Percentiles rank a stretch among this genome's conserved stretches.
phyloP scores from a whole-genome alignment of 306 rosid genomes.

The Vicia sativa region DNA sequence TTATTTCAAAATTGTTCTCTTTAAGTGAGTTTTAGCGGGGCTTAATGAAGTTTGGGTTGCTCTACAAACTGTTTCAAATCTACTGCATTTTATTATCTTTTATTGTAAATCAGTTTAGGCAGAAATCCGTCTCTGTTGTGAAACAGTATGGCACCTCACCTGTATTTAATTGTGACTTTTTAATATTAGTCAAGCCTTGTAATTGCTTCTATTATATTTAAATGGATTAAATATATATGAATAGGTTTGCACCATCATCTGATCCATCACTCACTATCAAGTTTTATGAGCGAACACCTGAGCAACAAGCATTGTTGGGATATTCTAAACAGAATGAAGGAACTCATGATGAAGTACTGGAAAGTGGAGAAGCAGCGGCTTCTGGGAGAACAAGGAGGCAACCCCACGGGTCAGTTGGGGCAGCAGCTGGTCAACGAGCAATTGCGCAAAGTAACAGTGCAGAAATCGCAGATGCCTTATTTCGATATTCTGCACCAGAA shows the following conservation, averaged over 20 bases:
- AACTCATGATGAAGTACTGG: slow-evolving; percentile 42
- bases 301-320: slow-evolving; percentile 85
- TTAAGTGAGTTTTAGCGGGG: slow-evolving; percentile 27
- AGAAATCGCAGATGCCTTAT: slow-evolving; percentile 84
- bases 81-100: not conserved
- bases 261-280: slow-evolving; percentile 80
- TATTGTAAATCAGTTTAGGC: slow-evolving; percentile 9
- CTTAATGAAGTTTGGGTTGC: slow-evolving; percentile 6
- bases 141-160: slow-evolving; percentile 24
- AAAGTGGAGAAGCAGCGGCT: slow-evolving; percentile 43
- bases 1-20: not conserved
- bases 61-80: not conserved
- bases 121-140: slow-evolving; percentile 18
- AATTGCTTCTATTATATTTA: slow-evolving; percentile 30
- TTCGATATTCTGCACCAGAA: slow-evolving; percentile 90
- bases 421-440: slow-evolving; percentile 84
- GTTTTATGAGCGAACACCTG: slow-evolving; percentile 85
- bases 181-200: slow-evolving; percentile 15
- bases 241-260: slow-evolving; percentile 81
- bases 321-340: slow-evolving; percentile 59
- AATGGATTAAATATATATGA: slow-evolving; percentile 16
- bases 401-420: slow-evolving; percentile 86
- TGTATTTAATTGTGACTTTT: slow-evolving; percentile 17
- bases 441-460: slow-evolving; percentile 89
- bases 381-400: slow-evolving; percentile 53